Evolutionary conservation across 352 stramenopile species (phyloP), one percentile per base, ranked within the genome.

Genomic region (Pythium apleroticum): DNA sequence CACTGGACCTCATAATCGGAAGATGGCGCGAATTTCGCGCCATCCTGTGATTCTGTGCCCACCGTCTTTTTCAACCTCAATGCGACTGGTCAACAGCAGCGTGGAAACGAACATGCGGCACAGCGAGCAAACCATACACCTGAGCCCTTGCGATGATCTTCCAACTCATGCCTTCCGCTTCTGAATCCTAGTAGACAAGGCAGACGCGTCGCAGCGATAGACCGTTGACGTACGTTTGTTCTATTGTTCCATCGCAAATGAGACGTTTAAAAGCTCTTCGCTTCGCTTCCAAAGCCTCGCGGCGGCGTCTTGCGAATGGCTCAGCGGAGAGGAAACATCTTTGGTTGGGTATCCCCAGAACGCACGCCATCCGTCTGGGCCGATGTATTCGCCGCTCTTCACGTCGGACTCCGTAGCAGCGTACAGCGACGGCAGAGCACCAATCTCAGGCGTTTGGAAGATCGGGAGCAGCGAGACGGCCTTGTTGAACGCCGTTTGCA

Each of bases 401-500:
- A 88, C 78, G 24, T 41, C 65, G 24, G 74, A 65, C 35, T 66
- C 59, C 0, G 76, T 83, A 22, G 78, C 80, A 30, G 76, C 81
- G 50, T 82, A 89, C 50, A 90, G 52, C 58, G 78, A 85, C 6
- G 78, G 74, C 15, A 90, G 71, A 4, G 61, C 71, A 4, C 81
- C 79, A 59, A 85, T 73, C 59, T 74, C 49, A 6, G 68, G 52
- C 22, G 68, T 75, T 65, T 89, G 81, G 39, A 86, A 76, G 39
- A 72, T 63, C 20, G 76, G 75, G 37, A 85, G 37, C 66, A 37
- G 64, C 22, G 73, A 75, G 20, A 86, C 30, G 10, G 84, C 60
- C 75, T 68, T 77, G 39, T 74, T 63, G 22, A 77, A 59, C 7
- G 77, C 63, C 37, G 74, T 66, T 20, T 78, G 73, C 31, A 86